Conservation (phyloP, 768 basidiomycete genomes). For the Tricholoma sp. region DNA sequence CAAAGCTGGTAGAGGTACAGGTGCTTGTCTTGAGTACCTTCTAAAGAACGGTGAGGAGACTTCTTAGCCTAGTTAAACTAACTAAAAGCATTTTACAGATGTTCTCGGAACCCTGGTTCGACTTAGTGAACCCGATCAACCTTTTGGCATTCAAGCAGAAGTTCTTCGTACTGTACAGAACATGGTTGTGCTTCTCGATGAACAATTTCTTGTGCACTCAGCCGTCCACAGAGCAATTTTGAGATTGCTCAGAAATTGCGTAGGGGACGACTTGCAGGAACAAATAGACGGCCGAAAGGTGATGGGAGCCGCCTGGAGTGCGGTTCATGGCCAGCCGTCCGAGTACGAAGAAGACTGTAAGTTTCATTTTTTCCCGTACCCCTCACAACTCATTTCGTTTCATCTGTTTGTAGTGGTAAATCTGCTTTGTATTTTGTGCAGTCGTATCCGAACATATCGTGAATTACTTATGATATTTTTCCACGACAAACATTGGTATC, state of each 20-base stretch:
- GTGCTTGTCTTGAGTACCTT: constrained; percentile 86
- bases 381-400: constrained; percentile 1
- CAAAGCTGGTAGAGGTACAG: constrained; percentile 58
- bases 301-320: constrained; percentile 81
- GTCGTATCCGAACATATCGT: constrained; percentile 82
- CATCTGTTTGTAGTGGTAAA: constrained; percentile 66
- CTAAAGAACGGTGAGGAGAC: constrained; percentile 71
- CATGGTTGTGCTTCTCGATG: constrained; percentile 87
- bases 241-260: constrained; percentile 77
- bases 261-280: constrained; percentile 89
- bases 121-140: constrained; percentile 80
- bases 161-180: constrained; percentile 84
- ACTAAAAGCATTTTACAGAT: constrained; percentile 40
- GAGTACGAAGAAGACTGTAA: constrained; percentile 86
- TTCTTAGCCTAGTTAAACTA: neutral
- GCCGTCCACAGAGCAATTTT: constrained; percentile 87
- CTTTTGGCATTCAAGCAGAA: constrained; percentile 87
- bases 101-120: constrained; percentile 80
- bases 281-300: constrained; percentile 73
- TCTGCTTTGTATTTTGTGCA: constrained; percentile 87
- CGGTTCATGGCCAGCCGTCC: constrained; percentile 65
- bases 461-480: constrained; percentile 97
- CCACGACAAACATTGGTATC: constrained; percentile 88
- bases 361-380: constrained; percentile 24
- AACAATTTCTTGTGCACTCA: constrained; percentile 89